phyloP scores from a whole-genome alignment of 164 flowering plant species.

The Tinospora cordifolia region DNA sequence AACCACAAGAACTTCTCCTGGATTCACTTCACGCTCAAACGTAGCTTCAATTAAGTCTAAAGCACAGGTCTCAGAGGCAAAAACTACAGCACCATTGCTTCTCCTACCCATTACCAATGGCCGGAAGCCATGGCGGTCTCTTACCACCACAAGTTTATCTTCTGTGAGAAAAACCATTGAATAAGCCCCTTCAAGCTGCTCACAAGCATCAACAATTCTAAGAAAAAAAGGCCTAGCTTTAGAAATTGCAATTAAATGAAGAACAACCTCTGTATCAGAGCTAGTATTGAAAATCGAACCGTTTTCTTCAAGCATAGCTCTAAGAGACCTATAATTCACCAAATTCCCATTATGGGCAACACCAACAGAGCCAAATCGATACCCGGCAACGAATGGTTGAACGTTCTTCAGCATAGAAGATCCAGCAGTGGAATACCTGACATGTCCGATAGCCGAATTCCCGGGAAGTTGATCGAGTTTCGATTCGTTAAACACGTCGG shows the following conservation, averaged over 20 bases:
- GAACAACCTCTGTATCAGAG: conserved; percentile 86
- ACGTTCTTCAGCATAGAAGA: conserved; percentile 86
- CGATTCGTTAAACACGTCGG: conserved; percentile 71
- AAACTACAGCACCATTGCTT: conserved; percentile 79
- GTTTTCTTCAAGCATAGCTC: conserved; percentile 59
- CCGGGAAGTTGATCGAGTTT: conserved; percentile 71
- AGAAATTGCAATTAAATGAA: conserved; percentile 80
- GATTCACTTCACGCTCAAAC: conserved; percentile 77
- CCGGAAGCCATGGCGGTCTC: conserved; percentile 81
- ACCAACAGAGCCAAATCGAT: conserved; percentile 76
- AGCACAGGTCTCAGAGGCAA: conserved; percentile 90
- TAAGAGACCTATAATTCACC: conserved; percentile 57
- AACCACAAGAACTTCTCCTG: conserved; percentile 81
- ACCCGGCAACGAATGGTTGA: conserved; percentile 90
- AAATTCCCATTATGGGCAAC: conserved; percentile 93
- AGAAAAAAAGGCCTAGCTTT: conserved; percentile 61
- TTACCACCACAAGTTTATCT: conserved; percentile 80
- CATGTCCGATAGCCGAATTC: conserved; percentile 74
- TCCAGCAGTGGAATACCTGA: conserved; percentile 90
- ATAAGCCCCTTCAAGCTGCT: conserved; percentile 75
- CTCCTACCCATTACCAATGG: conserved; percentile 91
- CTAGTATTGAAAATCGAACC: conserved; percentile 87
- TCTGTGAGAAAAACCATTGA: conserved; percentile 81
- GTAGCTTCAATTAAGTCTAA: conserved; percentile 82
- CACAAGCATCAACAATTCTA: conserved; percentile 81